These are phyloP conservation scores for Penicillium capsulatum DNA, from an alignment of 2,329 filamentous ascomycete genomes.

Conservation along the genomic window DNA sequence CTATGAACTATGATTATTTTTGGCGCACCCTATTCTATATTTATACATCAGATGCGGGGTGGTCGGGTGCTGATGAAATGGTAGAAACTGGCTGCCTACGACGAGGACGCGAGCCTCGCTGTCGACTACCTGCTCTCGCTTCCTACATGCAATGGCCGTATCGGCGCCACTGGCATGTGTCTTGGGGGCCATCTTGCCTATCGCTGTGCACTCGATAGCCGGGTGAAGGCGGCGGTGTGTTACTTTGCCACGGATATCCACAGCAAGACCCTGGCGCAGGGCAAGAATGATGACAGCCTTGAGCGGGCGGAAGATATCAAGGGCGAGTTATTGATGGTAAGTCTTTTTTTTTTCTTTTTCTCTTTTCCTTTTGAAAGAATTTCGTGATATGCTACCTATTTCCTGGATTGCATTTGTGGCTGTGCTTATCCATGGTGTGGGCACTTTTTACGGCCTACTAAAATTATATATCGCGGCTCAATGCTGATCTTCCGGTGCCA, in stretches of 20 bases:
- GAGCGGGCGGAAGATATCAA: slow-evolving; percentile 62
- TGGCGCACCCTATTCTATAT: too few species aligned
- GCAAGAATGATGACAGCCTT: slow-evolving; percentile 61
- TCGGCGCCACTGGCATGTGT: slow-evolving; percentile 86
- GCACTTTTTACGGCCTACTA: too few species aligned
- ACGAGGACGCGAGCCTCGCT: slow-evolving; percentile 67
- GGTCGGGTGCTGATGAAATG: slow-evolving; percentile 2
- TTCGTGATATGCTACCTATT: too few species aligned
- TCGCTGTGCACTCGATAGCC: slow-evolving; percentile 66
- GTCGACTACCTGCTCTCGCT: slow-evolving; percentile 68
- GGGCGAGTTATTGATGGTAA: slow-evolving; percentile 70
- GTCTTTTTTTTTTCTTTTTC: slow-evolving; percentile 10
- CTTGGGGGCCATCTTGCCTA: slow-evolving; percentile 84
- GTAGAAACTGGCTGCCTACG: slow-evolving; percentile 82
- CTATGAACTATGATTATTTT: too few species aligned
- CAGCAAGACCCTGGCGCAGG: slow-evolving; percentile 66
- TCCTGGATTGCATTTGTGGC: too few species aligned
- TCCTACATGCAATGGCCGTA: slow-evolving; percentile 72
- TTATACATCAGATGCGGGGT: too few species aligned
- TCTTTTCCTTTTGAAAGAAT: neutral
- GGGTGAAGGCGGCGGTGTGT: slow-evolving; percentile 72
- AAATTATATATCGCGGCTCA: too few species aligned
- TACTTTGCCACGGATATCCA: slow-evolving; percentile 96
- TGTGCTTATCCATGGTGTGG: too few species aligned
- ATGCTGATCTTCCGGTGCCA: slow-evolving; percentile 16